Percentiles rank a stretch among this genome's conserved stretches.
Conservation (phyloP, 345 rosid species). For the Acer saccharum region DNA sequence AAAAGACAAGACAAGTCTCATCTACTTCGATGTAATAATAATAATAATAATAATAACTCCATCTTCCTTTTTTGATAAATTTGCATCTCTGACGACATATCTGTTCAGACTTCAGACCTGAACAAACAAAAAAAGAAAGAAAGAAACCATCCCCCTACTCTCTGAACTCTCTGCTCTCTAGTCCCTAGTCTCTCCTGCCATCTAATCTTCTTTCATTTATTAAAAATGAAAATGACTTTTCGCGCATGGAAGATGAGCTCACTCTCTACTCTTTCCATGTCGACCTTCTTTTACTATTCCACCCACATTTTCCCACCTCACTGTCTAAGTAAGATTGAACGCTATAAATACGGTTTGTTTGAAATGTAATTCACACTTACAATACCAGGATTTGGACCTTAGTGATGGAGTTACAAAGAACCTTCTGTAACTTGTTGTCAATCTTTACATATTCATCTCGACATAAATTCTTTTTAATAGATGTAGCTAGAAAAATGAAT, state of each 20-base stretch:
- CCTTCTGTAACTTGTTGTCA: too few species aligned
- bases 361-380: too few species aligned
- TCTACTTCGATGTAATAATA: not conserved
- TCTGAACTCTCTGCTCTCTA: conserved; percentile 18
- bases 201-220: not conserved
- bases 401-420: too few species aligned
- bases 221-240: conserved; percentile 1
- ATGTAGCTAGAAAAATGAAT: too few species aligned
- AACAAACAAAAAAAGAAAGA: too few species aligned
- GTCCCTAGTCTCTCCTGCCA: conserved; percentile 27
- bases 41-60: not conserved
- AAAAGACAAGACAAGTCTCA: conserved; percentile 22
- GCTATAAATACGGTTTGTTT: not conserved
- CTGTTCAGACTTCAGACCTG: not conserved
- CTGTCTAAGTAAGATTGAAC: too few species aligned
- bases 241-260: not conserved
- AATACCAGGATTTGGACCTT: too few species aligned
- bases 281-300: not conserved
- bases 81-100: conserved; percentile 12
- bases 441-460: too few species aligned
- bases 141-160: not conserved
- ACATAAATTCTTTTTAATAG: too few species aligned
- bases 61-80: not conserved
- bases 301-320: not conserved
- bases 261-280: not conserved